Evolutionary conservation across 805 yeast genomes (phyloP).

Genomic region (Teunomyces panamensis): DNA sequence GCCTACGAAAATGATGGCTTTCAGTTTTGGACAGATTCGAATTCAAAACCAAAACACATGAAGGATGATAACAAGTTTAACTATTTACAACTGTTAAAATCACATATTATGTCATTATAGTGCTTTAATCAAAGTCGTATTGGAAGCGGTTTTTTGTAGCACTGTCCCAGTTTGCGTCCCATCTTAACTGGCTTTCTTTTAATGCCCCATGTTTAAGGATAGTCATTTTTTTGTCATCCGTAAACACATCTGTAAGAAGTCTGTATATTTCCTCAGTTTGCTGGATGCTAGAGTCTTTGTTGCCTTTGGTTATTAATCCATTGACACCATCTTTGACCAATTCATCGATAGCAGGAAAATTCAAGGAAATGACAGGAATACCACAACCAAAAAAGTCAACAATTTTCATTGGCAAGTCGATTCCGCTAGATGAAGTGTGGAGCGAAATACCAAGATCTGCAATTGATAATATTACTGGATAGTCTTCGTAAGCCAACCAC

Average conservation of each 20-base stretch:
- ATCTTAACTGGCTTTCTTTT: conserved; percentile 61
- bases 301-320: conserved; percentile 52
- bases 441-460: conserved; percentile 89
- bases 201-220: conserved; percentile 66
- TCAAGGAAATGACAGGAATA: conserved; percentile 78
- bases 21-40: conserved; percentile 47
- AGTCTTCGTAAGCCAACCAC: conserved; percentile 79
- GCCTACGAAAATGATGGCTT: conserved; percentile 42
- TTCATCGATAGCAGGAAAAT: conserved; percentile 76
- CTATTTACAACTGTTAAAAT: conserved; percentile 22
- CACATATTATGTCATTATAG: neutral
- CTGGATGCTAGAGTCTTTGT: conserved; percentile 10
- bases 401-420: conserved; percentile 96
- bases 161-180: conserved; percentile 73
- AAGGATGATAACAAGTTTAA: conserved; percentile 29
- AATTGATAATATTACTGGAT: conserved; percentile 68
- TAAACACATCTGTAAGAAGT: conserved; percentile 24
- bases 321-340: conserved; percentile 66
- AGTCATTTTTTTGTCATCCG: conserved; percentile 28
- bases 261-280: conserved; percentile 23
- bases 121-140: conserved; percentile 19
- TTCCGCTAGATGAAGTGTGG: conserved; percentile 88
- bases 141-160: conserved; percentile 37
- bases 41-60: conserved; percentile 19
- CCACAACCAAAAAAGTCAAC: conserved; percentile 97